Evolutionary conservation across 1,284 basidiomycete species (phyloP).

Genomic region (Coniferiporia weirii): DNA sequence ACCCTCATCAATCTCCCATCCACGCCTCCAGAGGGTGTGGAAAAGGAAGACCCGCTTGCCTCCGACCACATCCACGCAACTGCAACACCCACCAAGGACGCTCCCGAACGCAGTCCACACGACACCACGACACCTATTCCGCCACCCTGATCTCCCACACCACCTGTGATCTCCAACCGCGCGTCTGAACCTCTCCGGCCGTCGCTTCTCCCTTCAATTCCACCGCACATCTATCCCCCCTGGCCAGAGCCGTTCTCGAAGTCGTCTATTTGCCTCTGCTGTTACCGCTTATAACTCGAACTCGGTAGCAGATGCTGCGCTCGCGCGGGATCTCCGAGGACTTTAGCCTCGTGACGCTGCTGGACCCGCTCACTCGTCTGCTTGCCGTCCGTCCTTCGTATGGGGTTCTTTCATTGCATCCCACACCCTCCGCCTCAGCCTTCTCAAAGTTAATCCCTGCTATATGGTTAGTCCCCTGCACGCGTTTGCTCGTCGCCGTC

Average conservation of each 20-base stretch:
- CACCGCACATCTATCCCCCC: neutral
- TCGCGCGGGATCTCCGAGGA: neutral
- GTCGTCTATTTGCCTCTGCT: neutral
- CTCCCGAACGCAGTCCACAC: neutral
- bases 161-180: constrained; percentile 2
- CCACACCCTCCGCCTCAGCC: neutral
- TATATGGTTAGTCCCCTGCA: neutral
- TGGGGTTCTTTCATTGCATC: neutral
- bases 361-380: constrained; percentile 11
- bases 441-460: neutral
- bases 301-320: neutral
- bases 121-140: neutral
- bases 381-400: neutral
- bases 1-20: neutral
- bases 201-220: neutral
- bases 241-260: neutral
- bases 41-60: neutral
- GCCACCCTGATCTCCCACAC: neutral
- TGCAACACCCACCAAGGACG: neutral
- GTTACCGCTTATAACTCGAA: neutral
- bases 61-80: neutral
- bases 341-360: constrained; percentile 3
- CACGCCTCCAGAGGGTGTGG: neutral
- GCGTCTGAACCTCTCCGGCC: neutral
- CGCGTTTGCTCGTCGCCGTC: neutral